A percentile compares a stretch with the other conserved stretches of the same genome.
phyloP scores from a whole-genome alignment of 2,329 filamentous ascomycete species.

The Aspergillus niger region DNA sequence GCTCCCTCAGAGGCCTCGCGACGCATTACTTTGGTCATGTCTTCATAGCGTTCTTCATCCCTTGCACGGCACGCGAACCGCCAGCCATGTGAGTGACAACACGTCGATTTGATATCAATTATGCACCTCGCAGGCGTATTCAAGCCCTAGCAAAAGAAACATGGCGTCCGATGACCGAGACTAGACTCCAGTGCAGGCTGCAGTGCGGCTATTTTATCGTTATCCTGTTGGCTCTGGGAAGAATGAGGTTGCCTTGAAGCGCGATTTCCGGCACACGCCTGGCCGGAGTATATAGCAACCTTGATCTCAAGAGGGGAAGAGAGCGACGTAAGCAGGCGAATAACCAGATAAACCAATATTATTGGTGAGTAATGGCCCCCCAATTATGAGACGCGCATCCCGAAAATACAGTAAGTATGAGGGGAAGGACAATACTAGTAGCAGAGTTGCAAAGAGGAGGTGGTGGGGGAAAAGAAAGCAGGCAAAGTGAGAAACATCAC shows the following conservation, averaged over 20 bases:
- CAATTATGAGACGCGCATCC: conserved; percentile 11
- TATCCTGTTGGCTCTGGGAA: not conserved
- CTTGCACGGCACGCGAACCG: not conserved
- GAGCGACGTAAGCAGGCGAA: not conserved
- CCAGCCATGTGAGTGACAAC: not conserved
- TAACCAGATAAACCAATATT: not conserved
- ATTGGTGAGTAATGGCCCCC: not conserved
- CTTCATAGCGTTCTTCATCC: not conserved
- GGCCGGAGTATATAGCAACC: conserved; percentile 7
- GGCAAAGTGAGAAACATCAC: not conserved
- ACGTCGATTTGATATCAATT: not conserved
- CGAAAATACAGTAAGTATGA: not conserved
- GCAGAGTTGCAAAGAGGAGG: not conserved
- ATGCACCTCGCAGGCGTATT: not conserved
- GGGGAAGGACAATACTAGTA: not conserved
- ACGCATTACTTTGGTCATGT: not conserved
- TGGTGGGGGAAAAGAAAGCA: not conserved
- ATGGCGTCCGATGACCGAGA: not conserved
- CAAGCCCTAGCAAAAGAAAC: not conserved
- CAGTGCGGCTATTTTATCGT: not conserved
- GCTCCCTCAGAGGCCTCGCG: not conserved
- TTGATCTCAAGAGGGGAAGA: conserved; percentile 9
- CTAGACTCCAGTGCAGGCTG: not conserved
- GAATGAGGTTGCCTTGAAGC: conserved; percentile 16
- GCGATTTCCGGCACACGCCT: conserved; percentile 1